These are phyloP conservation scores for Candida insectorum DNA, from an alignment of 805 yeast species.

Conservation along the genomic window DNA sequence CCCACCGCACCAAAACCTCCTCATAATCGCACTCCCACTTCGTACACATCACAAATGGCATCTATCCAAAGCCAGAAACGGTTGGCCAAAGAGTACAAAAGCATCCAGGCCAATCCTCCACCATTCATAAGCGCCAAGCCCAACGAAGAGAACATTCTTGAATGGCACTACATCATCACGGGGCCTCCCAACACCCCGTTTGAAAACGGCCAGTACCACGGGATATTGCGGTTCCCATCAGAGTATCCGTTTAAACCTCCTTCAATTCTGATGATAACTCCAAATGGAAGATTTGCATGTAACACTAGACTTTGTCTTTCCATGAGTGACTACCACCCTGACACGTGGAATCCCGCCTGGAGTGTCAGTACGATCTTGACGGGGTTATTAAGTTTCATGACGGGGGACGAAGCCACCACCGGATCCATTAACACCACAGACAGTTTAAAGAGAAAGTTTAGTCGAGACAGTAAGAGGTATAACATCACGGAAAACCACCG, in stretches of 20 bases:
- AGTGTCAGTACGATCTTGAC: slow-evolving; percentile 83
- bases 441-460: slow-evolving; percentile 51
- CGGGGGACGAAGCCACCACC: slow-evolving; percentile 78
- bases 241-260: slow-evolving; percentile 95
- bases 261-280: slow-evolving; percentile 82
- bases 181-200: slow-evolving; percentile 93
- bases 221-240: slow-evolving; percentile 74
- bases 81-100: slow-evolving; percentile 77
- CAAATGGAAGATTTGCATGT: slow-evolving; percentile 81
- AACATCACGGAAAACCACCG: slow-evolving; percentile 52
- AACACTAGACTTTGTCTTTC: slow-evolving; percentile 81
- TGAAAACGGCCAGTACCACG: slow-evolving; percentile 85
- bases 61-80: slow-evolving; percentile 42
- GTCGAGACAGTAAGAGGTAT: slow-evolving; percentile 59
- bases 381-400: slow-evolving; percentile 90
- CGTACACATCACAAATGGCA: slow-evolving; percentile 26
- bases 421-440: slow-evolving; percentile 74
- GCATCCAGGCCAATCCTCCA: slow-evolving; percentile 74
- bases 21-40: background rate
- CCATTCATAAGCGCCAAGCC: slow-evolving; percentile 86
- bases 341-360: slow-evolving; percentile 97
- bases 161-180: slow-evolving; percentile 89
- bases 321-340: slow-evolving; percentile 95
- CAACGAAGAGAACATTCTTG: slow-evolving; percentile 78
- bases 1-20: background rate